A percentile compares a stretch with the other conserved stretches of the same genome.
These are phyloP conservation scores for Puya raimondii DNA, from an alignment of 176 grass and related monocot genomes.

Conservation along the genomic window DNA sequence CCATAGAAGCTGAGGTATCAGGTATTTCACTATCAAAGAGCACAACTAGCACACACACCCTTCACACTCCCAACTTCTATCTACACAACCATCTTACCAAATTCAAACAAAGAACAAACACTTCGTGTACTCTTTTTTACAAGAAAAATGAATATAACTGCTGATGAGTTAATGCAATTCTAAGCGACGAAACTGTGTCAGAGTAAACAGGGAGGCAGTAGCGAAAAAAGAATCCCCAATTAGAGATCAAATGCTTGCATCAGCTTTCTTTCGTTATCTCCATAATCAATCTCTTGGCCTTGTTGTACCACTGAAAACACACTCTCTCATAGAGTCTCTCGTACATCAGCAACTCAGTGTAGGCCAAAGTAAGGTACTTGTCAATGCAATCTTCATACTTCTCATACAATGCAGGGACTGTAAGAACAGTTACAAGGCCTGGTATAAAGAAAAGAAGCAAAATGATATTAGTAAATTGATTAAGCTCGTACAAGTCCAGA, in stretches of 20 bases:
- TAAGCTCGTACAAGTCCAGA: not conserved
- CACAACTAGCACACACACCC: too few relatives aligned
- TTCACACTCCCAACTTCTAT: too few relatives aligned
- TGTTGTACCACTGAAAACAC: slow-evolving; percentile 39
- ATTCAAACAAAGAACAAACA: too few relatives aligned
- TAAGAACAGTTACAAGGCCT: slow-evolving; percentile 44
- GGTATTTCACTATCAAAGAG: too few relatives aligned
- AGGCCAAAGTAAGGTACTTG: slow-evolving; percentile 27
- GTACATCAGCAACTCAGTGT: slow-evolving; percentile 60
- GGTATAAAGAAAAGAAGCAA: slow-evolving; percentile 18
- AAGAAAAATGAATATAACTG: too few relatives aligned
- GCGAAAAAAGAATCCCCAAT: too few relatives aligned
- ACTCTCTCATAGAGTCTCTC: slow-evolving; percentile 46
- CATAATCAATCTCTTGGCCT: slow-evolving; percentile 29
- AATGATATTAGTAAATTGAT: not conserved
- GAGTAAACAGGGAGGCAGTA: too few relatives aligned
- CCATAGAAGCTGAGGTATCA: too few relatives aligned
- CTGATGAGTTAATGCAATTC: too few relatives aligned
- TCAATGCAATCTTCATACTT: slow-evolving; percentile 45
- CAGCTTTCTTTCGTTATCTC: slow-evolving; percentile 43
- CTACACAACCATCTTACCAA: too few relatives aligned
- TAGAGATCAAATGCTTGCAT: slow-evolving; percentile 3
- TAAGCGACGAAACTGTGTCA: too few relatives aligned
- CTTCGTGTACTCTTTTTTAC: too few relatives aligned
- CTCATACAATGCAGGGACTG: slow-evolving; percentile 57